Conservation (phyloP, 306 rosid species). For the Pyrus communis region DNA sequence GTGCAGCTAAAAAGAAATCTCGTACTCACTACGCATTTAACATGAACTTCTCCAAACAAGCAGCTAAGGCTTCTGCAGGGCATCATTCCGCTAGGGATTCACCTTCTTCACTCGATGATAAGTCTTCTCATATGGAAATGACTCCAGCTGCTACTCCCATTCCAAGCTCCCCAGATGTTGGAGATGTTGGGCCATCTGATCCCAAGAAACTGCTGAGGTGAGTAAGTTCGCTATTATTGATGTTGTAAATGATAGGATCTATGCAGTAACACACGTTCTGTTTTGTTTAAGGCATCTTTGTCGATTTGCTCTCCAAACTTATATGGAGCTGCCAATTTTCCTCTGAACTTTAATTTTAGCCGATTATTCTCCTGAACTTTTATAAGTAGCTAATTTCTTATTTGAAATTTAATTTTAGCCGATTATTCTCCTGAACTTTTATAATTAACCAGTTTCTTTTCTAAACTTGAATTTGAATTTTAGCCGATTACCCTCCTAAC, state of each 20-base stretch:
- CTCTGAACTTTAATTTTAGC: too few relatives aligned
- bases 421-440: too few relatives aligned
- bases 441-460: too few relatives aligned
- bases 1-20: not conserved
- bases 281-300: not conserved
- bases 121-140: not conserved
- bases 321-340: too few relatives aligned
- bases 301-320: too few relatives aligned
- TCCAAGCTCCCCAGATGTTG: not conserved
- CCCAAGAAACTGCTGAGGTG: not conserved
- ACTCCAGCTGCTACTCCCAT: not conserved
- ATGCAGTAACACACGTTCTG: too few relatives aligned
- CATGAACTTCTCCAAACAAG: not conserved
- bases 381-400: too few relatives aligned
- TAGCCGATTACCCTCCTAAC: too few relatives aligned
- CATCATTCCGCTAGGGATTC: not conserved
- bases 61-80: not conserved
- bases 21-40: not conserved
- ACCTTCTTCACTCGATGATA: not conserved
- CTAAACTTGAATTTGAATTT: too few relatives aligned
- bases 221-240: not conserved
- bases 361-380: too few relatives aligned
- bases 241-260: not conserved
- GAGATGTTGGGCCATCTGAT: not conserved
- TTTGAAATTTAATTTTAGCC: too few relatives aligned